phyloP scores from a whole-genome alignment of 2,329 filamentous ascomycete genomes.

The Pseudopithomyces chartarum region DNA sequence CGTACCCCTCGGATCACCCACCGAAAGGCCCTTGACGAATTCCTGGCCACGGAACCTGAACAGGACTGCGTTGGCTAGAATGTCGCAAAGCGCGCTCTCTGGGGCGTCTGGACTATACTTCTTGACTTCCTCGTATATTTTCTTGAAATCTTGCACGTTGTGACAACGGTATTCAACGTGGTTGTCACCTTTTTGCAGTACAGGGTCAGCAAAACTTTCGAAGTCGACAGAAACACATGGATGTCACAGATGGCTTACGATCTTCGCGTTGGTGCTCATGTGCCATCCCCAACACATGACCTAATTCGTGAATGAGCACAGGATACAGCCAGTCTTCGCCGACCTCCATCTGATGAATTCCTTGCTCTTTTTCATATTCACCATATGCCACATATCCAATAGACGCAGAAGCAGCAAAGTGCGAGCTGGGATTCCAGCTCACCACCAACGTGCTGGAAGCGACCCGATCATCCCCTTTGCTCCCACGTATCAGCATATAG shows the following conservation, averaged over 20 bases:
- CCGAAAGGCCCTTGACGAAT: background rate
- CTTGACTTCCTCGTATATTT: background rate
- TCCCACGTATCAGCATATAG: background rate
- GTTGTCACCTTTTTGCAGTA: background rate
- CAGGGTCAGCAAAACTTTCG: too few species aligned
- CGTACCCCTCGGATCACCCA: background rate
- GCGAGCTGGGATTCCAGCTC: background rate
- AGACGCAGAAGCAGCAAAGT: background rate
- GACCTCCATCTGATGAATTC: background rate
- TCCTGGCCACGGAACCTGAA: background rate
- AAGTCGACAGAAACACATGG: too few species aligned
- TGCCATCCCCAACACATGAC: conserved; percentile 2
- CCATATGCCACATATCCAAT: background rate
- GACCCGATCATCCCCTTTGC: background rate
- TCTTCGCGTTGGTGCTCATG: conserved; percentile 6
- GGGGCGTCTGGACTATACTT: background rate
- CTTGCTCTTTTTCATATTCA: background rate
- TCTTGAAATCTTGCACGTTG: background rate
- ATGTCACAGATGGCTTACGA: conserved; percentile 1
- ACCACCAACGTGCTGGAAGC: background rate
- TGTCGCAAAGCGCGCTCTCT: background rate
- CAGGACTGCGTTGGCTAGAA: background rate
- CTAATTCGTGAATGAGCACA: conserved; percentile 1
- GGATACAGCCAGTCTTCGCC: background rate
- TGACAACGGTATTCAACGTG: conserved; percentile 6